phyloP scores from a whole-genome alignment of 345 rosid genomes.

The Euclidium syriacum region DNA sequence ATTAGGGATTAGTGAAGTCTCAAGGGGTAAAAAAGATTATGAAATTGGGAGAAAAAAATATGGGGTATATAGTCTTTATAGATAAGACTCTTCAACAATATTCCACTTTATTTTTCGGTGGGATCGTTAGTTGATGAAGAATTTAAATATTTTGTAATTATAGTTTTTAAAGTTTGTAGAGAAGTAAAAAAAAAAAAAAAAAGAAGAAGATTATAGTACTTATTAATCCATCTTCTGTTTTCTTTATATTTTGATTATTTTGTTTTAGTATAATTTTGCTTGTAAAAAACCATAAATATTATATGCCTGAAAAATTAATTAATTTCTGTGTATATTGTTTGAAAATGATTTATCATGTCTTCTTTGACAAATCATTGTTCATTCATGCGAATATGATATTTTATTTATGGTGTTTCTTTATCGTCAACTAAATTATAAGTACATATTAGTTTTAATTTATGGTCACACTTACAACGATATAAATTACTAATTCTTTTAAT shows the following conservation, averaged over 20 bases:
- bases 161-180: conserved; percentile 43
- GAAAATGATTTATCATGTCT: conserved; percentile 22
- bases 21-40: neutral
- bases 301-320: conserved; percentile 23
- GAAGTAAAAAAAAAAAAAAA: neutral
- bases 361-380: conserved; percentile 27
- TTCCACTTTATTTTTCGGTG: conserved; percentile 67
- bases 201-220: conserved; percentile 18
- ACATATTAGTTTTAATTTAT: neutral
- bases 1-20: conserved; percentile 6
- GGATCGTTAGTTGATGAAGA: conserved; percentile 43
- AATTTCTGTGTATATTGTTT: neutral
- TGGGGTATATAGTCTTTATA: conserved; percentile 27
- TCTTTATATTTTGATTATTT: neutral
- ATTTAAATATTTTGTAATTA: conserved; percentile 43
- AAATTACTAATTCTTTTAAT: no score
- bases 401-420: neutral
- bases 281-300: conserved; percentile 16
- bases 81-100: conserved; percentile 32
- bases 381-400: conserved; percentile 7
- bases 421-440: neutral
- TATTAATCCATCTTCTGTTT: conserved; percentile 26
- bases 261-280: conserved; percentile 31
- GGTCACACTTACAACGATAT: conserved; percentile 12
- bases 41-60: neutral